phyloP scores from a whole-genome alignment of 192 early-diverging fungal genomes.

The Spinellus fusiger region DNA sequence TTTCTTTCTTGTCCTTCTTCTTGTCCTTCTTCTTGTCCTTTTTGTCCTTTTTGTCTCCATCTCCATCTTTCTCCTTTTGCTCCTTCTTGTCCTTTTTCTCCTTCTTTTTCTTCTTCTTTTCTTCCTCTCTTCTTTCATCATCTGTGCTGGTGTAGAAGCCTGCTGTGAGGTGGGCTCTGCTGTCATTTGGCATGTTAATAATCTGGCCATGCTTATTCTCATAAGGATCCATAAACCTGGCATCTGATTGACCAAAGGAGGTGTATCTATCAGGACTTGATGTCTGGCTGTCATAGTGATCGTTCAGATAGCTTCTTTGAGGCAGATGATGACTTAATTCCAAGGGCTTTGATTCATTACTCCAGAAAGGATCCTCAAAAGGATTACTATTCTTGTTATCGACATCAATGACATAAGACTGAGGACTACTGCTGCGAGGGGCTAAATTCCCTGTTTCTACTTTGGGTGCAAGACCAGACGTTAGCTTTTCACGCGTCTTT shows the following conservation, averaged over 20 bases:
- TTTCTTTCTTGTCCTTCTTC: conserved; percentile 16
- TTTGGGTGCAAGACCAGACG: neutral
- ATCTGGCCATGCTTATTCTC: neutral
- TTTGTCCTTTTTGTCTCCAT: neutral
- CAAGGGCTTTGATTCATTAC: neutral
- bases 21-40: neutral
- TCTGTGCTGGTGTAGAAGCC: neutral
- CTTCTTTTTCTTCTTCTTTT: conserved; percentile 7
- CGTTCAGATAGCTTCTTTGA: no score
- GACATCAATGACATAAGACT: neutral
- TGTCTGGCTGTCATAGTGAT: no score
- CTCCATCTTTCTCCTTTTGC: neutral
- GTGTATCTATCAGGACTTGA: no score
- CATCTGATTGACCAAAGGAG: neutral
- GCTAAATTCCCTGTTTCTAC: neutral
- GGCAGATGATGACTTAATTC: no score
- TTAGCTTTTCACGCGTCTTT: neutral
- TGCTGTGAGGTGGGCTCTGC: neutral
- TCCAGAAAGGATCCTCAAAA: conserved; percentile 27
- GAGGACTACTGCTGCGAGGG: neutral
- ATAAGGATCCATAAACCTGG: conserved; percentile 10
- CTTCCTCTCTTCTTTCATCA: neutral
- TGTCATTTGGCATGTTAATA: neutral
- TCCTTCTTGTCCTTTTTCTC: conserved; percentile 1
- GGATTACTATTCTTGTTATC: conserved; percentile 1